Percentiles rank a stretch among this genome's conserved stretches.
These are phyloP conservation scores for Trichophyton mentagrophytes DNA, from an alignment of 2,329 filamentous ascomycete genomes.

Conservation along the genomic window DNA sequence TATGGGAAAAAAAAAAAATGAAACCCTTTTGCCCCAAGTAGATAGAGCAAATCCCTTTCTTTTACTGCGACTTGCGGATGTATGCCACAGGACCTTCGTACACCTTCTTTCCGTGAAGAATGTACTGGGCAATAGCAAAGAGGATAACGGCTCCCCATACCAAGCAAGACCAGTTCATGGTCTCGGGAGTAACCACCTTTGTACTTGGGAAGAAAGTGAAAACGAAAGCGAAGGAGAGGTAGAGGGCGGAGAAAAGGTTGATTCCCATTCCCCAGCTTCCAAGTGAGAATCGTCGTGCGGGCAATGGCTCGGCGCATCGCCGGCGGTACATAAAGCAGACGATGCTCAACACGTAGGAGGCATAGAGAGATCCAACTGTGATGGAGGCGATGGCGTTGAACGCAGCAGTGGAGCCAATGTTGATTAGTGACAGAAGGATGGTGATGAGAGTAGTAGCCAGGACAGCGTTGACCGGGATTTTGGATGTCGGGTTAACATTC, in stretches of 20 bases:
- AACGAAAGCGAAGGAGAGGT: constrained; percentile 21
- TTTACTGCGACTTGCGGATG: constrained; percentile 8
- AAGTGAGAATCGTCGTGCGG: constrained; percentile 15
- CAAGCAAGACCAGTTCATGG: constrained; percentile 29
- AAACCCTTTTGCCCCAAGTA: not conserved
- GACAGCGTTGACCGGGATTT: constrained; percentile 19
- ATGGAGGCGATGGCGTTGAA: constrained; percentile 31
- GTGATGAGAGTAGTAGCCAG: constrained; percentile 19
- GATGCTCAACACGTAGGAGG: constrained; percentile 29
- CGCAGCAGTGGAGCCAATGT: constrained; percentile 29
- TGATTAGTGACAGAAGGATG: constrained; percentile 24
- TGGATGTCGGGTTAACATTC: constrained; percentile 13
- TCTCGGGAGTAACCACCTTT: constrained; percentile 21
- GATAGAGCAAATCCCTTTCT: not conserved
- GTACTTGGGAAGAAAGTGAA: constrained; percentile 25
- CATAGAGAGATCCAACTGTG: constrained; percentile 25
- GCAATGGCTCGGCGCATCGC: constrained; percentile 21
- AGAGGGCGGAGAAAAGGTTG: constrained; percentile 27
- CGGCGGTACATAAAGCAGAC: constrained; percentile 23
- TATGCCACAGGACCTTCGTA: constrained; percentile 13
- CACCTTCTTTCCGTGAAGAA: constrained; percentile 12
- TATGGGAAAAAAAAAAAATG: not conserved
- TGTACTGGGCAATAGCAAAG: constrained; percentile 13
- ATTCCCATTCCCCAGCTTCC: constrained; percentile 20
- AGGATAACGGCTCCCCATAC: constrained; percentile 19